phyloP scores from a whole-genome alignment of 352 stramenopile genomes.

The Globisporangium spiculum region DNA sequence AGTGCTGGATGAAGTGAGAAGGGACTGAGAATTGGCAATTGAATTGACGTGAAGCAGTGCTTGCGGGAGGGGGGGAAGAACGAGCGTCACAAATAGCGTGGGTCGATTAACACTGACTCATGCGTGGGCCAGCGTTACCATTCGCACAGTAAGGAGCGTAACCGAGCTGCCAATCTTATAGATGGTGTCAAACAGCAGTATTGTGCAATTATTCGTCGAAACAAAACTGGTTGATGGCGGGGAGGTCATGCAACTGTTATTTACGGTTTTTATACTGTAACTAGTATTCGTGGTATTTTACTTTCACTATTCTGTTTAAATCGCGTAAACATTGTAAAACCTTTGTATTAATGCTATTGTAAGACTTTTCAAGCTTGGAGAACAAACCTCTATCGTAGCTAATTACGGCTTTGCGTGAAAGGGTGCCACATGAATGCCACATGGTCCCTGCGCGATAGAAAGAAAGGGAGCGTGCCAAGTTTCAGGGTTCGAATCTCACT shows the following conservation, averaged over 20 bases:
- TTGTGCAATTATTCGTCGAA: too few relatives aligned
- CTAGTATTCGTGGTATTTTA: not conserved
- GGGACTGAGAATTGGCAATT: not conserved
- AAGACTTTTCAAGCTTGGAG: not conserved
- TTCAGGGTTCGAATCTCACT: constrained; percentile 5
- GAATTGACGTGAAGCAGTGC: not conserved
- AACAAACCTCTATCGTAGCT: not conserved
- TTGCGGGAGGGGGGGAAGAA: not conserved
- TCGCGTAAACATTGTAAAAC: not conserved
- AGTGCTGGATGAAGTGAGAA: not conserved
- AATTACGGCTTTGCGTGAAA: not conserved
- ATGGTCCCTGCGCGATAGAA: not conserved
- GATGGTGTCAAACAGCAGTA: too few relatives aligned
- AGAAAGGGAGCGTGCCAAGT: not conserved
- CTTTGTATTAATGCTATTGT: not conserved
- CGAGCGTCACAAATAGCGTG: not conserved
- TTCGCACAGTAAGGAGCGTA: not conserved
- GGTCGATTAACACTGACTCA: not conserved
- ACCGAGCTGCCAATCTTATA: not conserved
- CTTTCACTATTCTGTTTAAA: not conserved
- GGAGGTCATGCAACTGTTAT: not conserved
- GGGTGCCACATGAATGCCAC: not conserved
- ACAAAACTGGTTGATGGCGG: too few relatives aligned
- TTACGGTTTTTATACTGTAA: not conserved
- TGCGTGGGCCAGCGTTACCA: not conserved